phyloP scores from a whole-genome alignment of 106 monocot genomes.

The Acorus calamus region DNA sequence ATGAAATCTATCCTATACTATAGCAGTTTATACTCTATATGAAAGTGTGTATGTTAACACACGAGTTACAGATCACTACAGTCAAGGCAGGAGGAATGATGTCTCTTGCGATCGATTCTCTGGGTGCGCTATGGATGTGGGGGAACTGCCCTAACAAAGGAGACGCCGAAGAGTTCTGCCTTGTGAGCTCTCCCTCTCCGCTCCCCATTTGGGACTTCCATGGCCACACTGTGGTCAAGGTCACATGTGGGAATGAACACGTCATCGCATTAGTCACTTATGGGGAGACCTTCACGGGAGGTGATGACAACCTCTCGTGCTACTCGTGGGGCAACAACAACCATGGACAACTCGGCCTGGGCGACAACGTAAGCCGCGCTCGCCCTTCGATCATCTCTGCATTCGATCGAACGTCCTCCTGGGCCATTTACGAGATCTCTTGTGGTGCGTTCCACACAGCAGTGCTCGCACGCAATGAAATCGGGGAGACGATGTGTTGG shows the following conservation, averaged over 20 bases:
- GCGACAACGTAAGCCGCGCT: slow-evolving; percentile 34
- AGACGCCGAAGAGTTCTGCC: slow-evolving; percentile 28
- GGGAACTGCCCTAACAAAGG: slow-evolving; percentile 47
- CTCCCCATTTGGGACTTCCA: slow-evolving; percentile 74
- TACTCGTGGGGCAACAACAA: slow-evolving; percentile 82
- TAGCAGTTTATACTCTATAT: no score
- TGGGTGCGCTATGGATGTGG: slow-evolving; percentile 74
- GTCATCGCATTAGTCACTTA: slow-evolving; percentile 49
- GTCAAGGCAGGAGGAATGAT: slow-evolving; percentile 82
- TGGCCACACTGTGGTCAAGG: slow-evolving; percentile 72
- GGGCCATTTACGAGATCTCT: slow-evolving; percentile 65
- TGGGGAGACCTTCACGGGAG: slow-evolving; percentile 37
- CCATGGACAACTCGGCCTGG: slow-evolving; percentile 75
- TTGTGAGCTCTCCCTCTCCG: slow-evolving; percentile 25
- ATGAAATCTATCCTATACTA: no score
- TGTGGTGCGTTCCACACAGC: slow-evolving; percentile 79
- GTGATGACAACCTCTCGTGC: slow-evolving; percentile 27
- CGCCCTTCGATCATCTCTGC: slow-evolving; percentile 32
- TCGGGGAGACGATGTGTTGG: slow-evolving; percentile 51
- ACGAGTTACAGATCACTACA: slow-evolving; percentile 34
- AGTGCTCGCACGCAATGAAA: slow-evolving; percentile 43
- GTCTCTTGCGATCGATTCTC: slow-evolving; percentile 65
- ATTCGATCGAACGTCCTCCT: slow-evolving; percentile 47
- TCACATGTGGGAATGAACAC: slow-evolving; percentile 82
- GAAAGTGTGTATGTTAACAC: no score